These are phyloP conservation scores for Solanum hybrid DNA, from an alignment of 305 asterid genomes.

Conservation along the genomic window DNA sequence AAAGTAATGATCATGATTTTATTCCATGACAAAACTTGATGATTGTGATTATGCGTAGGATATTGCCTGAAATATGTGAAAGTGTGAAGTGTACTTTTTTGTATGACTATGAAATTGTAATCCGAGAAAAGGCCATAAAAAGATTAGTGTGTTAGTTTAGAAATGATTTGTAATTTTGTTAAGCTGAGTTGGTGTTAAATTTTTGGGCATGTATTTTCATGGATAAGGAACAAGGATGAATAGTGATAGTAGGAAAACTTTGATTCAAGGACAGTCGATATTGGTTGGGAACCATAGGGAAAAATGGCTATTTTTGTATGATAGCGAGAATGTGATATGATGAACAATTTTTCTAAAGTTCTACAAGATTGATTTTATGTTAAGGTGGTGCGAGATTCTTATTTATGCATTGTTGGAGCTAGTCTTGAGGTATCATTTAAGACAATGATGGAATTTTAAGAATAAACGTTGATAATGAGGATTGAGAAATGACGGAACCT, in stretches of 20 bases:
- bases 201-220: background rate
- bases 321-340: background rate
- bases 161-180: background rate
- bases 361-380: background rate
- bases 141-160: background rate
- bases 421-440: background rate
- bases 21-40: background rate
- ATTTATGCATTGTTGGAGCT: background rate
- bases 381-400: background rate
- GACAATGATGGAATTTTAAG: background rate
- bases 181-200: background rate
- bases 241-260: background rate
- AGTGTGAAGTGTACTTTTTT: background rate
- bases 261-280: background rate
- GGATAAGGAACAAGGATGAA: background rate
- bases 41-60: background rate
- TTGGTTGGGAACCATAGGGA: background rate
- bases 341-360: background rate
- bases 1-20: background rate
- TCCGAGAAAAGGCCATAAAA: background rate
- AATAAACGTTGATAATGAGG: background rate
- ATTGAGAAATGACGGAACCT: background rate
- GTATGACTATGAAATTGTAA: background rate
- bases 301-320: background rate
- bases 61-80: background rate